Evolutionary conservation across 202 grass and related monocot genomes (phyloP).

Genomic region (Panicum hallii): DNA sequence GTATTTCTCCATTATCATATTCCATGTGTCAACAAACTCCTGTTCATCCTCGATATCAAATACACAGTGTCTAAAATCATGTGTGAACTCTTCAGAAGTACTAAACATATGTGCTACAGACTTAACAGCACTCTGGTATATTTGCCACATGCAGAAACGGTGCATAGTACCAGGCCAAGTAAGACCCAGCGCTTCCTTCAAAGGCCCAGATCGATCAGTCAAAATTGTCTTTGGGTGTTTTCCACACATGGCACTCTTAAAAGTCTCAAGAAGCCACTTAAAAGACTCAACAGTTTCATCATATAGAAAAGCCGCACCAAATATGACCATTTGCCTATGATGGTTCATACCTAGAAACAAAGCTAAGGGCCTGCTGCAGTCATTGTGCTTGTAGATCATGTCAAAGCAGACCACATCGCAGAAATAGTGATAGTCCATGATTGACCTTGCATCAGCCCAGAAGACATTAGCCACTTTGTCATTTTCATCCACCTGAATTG

Average conservation of each 20-base stretch:
- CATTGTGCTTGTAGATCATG: slow-evolving; percentile 63
- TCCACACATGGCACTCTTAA: slow-evolving; percentile 70
- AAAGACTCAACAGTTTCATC: slow-evolving; percentile 86
- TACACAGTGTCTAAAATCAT: slow-evolving; percentile 78
- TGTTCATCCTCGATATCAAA: slow-evolving; percentile 78
- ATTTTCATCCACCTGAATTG: slow-evolving; percentile 88
- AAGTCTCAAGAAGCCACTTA: slow-evolving; percentile 91
- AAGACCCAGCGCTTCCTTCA: slow-evolving; percentile 68
- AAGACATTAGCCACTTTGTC: slow-evolving; percentile 83
- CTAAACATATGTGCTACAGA: slow-evolving; percentile 55
- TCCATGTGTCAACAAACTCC: slow-evolving; percentile 79
- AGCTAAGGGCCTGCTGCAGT: slow-evolving; percentile 70
- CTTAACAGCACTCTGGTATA: slow-evolving; percentile 72
- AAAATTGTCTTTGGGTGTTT: slow-evolving; percentile 77
- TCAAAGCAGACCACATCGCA: slow-evolving; percentile 85
- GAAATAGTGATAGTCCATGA: slow-evolving; percentile 87
- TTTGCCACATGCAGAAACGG: slow-evolving; percentile 74
- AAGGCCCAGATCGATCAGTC: slow-evolving; percentile 57
- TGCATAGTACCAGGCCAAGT: slow-evolving; percentile 69
- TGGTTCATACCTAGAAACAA: slow-evolving; percentile 93
- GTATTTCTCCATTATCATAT: slow-evolving; percentile 73
- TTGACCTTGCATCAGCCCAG: slow-evolving; percentile 82
- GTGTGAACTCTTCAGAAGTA: slow-evolving; percentile 54
- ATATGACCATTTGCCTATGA: slow-evolving; percentile 78
- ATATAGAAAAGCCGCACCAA: slow-evolving; percentile 85